phyloP scores from a whole-genome alignment of 768 basidiomycete genomes.

The Tylopilus rubrobrunneus region DNA sequence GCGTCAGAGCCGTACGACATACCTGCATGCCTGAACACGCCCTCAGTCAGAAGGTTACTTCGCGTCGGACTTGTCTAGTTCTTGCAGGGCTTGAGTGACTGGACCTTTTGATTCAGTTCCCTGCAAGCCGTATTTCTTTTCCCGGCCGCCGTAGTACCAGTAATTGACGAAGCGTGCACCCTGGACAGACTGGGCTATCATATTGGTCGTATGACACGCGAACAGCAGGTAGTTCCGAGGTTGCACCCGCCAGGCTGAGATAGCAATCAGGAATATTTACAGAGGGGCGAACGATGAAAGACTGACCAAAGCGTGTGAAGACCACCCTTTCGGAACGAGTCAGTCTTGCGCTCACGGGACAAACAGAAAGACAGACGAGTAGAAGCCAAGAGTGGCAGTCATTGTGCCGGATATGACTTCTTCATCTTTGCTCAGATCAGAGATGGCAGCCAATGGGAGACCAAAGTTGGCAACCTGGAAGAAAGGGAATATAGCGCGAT shows the following conservation, averaged over 20 bases:
- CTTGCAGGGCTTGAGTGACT: slow-evolving; percentile 50
- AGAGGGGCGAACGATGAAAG: not conserved
- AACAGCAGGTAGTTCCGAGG: slow-evolving; percentile 96
- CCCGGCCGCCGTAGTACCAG: slow-evolving; percentile 86
- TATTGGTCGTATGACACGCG: slow-evolving; percentile 91
- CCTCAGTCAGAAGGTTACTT: slow-evolving; percentile 10
- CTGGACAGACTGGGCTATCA: slow-evolving; percentile 80
- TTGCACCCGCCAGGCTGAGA: slow-evolving; percentile 86
- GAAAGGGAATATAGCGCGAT: slow-evolving; percentile 6
- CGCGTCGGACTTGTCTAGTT: slow-evolving; percentile 29
- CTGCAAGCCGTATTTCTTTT: slow-evolving; percentile 53
- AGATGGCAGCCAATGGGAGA: slow-evolving; percentile 86
- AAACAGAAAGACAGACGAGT: slow-evolving; percentile 70
- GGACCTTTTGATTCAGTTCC: slow-evolving; percentile 34
- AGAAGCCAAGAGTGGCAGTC: slow-evolving; percentile 84
- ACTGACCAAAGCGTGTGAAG: slow-evolving; percentile 90
- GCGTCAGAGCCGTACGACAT: not conserved
- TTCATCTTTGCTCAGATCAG: slow-evolving; percentile 91
- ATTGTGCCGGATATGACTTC: slow-evolving; percentile 96
- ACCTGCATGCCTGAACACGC: not conserved
- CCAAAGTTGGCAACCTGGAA: slow-evolving; percentile 96
- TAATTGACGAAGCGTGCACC: slow-evolving; percentile 85
- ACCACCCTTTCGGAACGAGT: slow-evolving; percentile 46
- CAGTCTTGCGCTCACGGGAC: slow-evolving; percentile 6
- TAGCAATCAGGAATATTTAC: slow-evolving; percentile 3